Conservation (phyloP, 2,329 filamentous ascomycete species). For the Colletotrichum magnum region DNA sequence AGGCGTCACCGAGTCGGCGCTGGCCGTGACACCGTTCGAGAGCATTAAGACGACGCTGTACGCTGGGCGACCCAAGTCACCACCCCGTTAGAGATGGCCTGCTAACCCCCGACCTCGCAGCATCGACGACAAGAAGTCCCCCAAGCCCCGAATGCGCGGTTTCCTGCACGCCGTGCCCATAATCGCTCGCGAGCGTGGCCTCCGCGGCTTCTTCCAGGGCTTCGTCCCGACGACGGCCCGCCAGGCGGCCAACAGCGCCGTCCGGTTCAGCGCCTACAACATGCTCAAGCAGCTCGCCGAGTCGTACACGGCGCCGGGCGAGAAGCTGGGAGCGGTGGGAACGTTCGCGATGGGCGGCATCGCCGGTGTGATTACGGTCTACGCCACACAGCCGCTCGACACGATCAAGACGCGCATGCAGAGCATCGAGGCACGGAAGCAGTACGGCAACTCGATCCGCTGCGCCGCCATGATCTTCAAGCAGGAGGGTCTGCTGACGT, state of each 20-base stretch:
- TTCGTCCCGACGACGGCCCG: conserved; percentile 95
- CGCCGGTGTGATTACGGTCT: conserved; percentile 93
- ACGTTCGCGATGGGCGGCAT: conserved; percentile 94
- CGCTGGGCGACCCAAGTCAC: conserved; percentile 42
- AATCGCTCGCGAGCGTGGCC: conserved; percentile 88
- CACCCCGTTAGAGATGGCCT: background rate
- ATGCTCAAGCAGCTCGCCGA: conserved; percentile 91
- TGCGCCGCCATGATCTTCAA: conserved; percentile 88
- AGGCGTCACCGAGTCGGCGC: conserved; percentile 90
- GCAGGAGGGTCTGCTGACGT: conserved; percentile 89
- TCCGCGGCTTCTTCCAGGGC: conserved; percentile 96
- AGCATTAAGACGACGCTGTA: conserved; percentile 97
- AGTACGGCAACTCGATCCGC: conserved; percentile 89
- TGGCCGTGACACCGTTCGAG: conserved; percentile 97
- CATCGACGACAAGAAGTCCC: conserved; percentile 93
- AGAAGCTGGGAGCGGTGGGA: conserved; percentile 89
- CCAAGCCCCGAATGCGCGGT: conserved; percentile 88
- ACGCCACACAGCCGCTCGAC: conserved; percentile 81
- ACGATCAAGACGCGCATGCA: conserved; percentile 99
- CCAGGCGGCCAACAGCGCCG: conserved; percentile 94
- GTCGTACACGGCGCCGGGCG: conserved; percentile 91
- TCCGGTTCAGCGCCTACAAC: conserved; percentile 92
- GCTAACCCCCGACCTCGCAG: conserved; percentile 55
- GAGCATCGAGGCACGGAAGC: conserved; percentile 84
- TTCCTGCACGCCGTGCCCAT: conserved; percentile 92